Base-by-base conservation (phyloP, 768 basidiomycete species). In the Cystobasidium tubakii region DNA sequence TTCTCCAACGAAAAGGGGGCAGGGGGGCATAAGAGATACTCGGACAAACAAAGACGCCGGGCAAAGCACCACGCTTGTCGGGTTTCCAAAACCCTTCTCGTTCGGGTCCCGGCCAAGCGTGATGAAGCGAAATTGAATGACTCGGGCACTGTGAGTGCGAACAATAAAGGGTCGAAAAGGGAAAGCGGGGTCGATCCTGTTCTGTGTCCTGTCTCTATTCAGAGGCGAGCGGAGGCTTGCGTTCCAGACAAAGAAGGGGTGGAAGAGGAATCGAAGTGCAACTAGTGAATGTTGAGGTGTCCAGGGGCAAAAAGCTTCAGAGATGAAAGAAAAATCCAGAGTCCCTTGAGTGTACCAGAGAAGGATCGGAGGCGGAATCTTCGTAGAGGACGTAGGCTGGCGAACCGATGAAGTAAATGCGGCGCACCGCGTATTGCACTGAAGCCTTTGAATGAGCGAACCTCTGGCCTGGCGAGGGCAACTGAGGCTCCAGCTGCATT, bases 341-440 rank as follows among this genome's bases (percentile, higher is more conserved):
- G 46, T 9, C 4, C 46, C 21, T 60, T 27, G 21, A n/a, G 53
- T 54, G 21, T 54, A 54, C 53, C 53, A 19, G 4, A 54, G 27
- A 6, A 31, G 57, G n/a, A n/a, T 1, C 21, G 33, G 33, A 60
- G 33, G 57, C 25, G 57, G 33, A 60, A 60, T 27, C 57, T 60
- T 60, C 57, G 33, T 12, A n/a, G 15, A n/a, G 57, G 27, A 60
- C 33, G 10, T 34, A 60, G 57, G 29, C 57, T 29, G 25, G 57
- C 57, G 27, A 21, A 50, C 46, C 46, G 21, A 6, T 4, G 6
- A 12, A 21, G 13, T 15, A 60, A 60, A 25, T 60, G 57, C 57
- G 57, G 57, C 39, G 63, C 63, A 65, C 63, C 63, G 63, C 63
- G 63, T 65, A 65, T 65, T 65, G 63, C 63, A 65, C 63, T 65